Conservation (phyloP, 257 asterid species). For the Solanum virginianum region DNA sequence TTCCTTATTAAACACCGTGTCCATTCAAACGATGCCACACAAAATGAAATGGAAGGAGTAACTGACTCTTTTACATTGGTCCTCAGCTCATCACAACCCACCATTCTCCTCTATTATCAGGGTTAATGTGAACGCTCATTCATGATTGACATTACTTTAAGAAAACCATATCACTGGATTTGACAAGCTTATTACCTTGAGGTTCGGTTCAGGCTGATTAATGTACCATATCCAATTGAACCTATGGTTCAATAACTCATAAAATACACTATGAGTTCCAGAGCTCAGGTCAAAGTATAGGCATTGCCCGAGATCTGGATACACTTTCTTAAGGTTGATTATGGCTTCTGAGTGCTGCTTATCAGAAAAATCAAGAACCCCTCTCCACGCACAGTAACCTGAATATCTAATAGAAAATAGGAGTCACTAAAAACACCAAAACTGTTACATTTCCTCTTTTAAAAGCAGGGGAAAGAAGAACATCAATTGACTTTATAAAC, state of each 20-base stretch:
- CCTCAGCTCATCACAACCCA: background rate
- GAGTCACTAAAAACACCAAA: background rate
- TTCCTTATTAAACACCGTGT: background rate
- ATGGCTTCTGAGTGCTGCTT: slow-evolving; percentile 43
- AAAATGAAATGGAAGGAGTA: background rate
- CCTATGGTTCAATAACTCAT: slow-evolving; percentile 52
- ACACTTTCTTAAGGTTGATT: slow-evolving; percentile 44
- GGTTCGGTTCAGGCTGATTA: slow-evolving; percentile 68
- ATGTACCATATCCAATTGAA: slow-evolving; percentile 94
- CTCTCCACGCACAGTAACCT: slow-evolving; percentile 97
- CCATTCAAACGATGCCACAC: background rate
- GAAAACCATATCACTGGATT: background rate
- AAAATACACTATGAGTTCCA: slow-evolving; percentile 48
- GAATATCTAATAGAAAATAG: slow-evolving; percentile 45
- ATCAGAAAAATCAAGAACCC: slow-evolving; percentile 57
- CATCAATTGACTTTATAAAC: background rate
- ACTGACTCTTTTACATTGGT: background rate
- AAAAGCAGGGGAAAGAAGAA: background rate
- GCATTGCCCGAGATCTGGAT: slow-evolving; percentile 74
- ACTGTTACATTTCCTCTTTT: background rate
- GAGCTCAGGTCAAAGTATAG: slow-evolving; percentile 55
- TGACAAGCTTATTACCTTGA: slow-evolving; percentile 34
- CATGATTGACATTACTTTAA: background rate
- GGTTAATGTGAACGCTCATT: background rate
- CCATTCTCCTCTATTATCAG: background rate